Evolutionary conservation across 2,329 filamentous ascomycete genomes (phyloP), one percentile per base, ranked within the genome.

Genomic region (Fonsecaea nubica): DNA sequence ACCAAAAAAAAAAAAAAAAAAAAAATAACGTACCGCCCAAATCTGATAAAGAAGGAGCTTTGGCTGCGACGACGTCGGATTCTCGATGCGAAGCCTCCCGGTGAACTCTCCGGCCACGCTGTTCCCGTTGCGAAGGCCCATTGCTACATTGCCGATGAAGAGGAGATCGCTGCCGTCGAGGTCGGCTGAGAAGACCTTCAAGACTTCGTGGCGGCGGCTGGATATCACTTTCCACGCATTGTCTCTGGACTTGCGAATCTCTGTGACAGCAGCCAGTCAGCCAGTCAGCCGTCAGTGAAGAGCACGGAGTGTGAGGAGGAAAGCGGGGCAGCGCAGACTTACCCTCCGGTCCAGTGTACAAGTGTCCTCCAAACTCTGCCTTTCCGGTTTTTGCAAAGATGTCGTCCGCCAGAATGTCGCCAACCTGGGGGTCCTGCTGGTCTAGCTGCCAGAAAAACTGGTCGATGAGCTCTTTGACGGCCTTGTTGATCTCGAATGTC

Each of bases 161-260:
- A 65, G 33, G 7, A 65, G 33, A 25, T 65, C 63, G 18, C 42
- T 25, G 25, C 32, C 63, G 7, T 48, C 32, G 25, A 18, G 15
- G 25, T 35, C 21, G 18, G 30, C 21, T 1, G 38, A 12, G 36
- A 55, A 65, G 32, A 61, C 63, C 38, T 57, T 61, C 3, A 56
- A 12, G n/a, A 65, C 13, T 13, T 42, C 38, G 36, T 65, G 63
- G 9, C 40, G 32, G 15, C 63, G 35, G 9, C 9, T 18, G 21
- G 12, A 30, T 10, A 65, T 21, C 6, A 56, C 21, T 15, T 45
- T 56, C 63, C 63, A 61, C 18, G 63, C 63, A n/a, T 62, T 61
- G 30, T 65, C 63, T 50, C 63, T 40, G 8, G 35, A 61, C 48
- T 50, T 65, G 21, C 62, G 54, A 12, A 64, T 53, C 30, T 64